Evolutionary conservation across 371 early-diverging fungal genomes (phyloP).

Genomic region (Phascolomyces articulosus): DNA sequence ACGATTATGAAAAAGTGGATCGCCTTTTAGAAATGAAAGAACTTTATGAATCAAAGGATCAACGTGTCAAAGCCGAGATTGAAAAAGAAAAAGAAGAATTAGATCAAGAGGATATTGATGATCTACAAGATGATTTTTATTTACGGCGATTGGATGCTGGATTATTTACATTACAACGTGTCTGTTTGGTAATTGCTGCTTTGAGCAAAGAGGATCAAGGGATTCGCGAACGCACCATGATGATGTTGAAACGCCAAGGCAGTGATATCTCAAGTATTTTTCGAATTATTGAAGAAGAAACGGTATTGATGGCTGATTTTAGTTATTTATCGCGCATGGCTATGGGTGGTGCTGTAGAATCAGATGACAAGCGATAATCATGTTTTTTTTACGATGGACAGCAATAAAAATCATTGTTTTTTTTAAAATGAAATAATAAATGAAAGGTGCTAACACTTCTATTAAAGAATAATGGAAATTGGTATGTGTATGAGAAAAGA

Average conservation of each 20-base stretch:
- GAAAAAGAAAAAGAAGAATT: conserved; percentile 51
- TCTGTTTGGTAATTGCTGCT: conserved; percentile 69
- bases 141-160: conserved; percentile 78
- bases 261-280: conserved; percentile 31
- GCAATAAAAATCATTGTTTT: no score
- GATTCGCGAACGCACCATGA: conserved; percentile 26
- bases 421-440: no score
- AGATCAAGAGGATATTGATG: conserved; percentile 56
- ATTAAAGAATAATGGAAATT: no score
- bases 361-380: conserved; percentile 16
- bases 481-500: no score
- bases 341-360: conserved; percentile 19
- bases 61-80: conserved; percentile 51
- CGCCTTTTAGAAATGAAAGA: conserved; percentile 77
- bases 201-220: conserved; percentile 56
- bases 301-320: conserved; percentile 33
- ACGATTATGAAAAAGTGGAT: conserved; percentile 77
- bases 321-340: conserved; percentile 28
- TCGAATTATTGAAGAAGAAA: conserved; percentile 34
- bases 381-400: no score
- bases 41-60: conserved; percentile 66
- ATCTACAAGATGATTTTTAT: conserved; percentile 61
- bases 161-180: conserved; percentile 80
- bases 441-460: no score
- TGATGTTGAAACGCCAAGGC: conserved; percentile 31